Evolutionary conservation across 1,284 basidiomycete species (phyloP).

Genomic region (Neolentinus lepideus): DNA sequence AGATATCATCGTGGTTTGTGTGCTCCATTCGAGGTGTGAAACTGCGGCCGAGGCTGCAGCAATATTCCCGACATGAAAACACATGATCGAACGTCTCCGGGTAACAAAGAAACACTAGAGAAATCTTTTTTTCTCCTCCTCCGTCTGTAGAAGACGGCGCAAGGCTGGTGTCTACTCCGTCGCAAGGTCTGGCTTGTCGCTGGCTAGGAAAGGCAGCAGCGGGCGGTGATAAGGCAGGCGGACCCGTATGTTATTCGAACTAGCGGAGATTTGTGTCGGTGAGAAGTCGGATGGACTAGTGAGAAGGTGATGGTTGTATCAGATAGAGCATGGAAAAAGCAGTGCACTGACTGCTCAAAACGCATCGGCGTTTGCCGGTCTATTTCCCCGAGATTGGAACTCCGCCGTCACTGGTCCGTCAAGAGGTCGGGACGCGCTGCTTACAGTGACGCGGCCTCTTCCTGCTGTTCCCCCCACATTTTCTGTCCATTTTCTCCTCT

Average conservation of each 20-base stretch:
- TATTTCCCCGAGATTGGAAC: background rate
- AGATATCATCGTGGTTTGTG: background rate
- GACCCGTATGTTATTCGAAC: background rate
- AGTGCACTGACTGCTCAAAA: background rate
- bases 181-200: background rate
- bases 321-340: background rate
- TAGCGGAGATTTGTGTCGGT: conserved; percentile 1
- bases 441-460: conserved; percentile 1
- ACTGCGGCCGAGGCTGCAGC: background rate
- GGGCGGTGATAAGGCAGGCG: background rate
- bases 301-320: background rate
- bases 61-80: background rate
- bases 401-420: background rate
- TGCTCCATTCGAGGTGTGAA: background rate
- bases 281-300: conserved; percentile 1
- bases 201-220: background rate
- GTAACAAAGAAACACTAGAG: background rate
- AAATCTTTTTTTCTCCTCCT: too few relatives aligned
- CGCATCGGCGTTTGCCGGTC: background rate
- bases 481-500: background rate
- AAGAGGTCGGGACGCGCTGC: conserved; percentile 1
- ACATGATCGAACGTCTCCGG: background rate
- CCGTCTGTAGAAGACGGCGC: too few relatives aligned
- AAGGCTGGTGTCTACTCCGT: background rate
- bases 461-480: background rate